These are phyloP conservation scores for Silene noctiflora DNA, from an alignment of 179 eudicot genomes.

Conservation along the genomic window DNA sequence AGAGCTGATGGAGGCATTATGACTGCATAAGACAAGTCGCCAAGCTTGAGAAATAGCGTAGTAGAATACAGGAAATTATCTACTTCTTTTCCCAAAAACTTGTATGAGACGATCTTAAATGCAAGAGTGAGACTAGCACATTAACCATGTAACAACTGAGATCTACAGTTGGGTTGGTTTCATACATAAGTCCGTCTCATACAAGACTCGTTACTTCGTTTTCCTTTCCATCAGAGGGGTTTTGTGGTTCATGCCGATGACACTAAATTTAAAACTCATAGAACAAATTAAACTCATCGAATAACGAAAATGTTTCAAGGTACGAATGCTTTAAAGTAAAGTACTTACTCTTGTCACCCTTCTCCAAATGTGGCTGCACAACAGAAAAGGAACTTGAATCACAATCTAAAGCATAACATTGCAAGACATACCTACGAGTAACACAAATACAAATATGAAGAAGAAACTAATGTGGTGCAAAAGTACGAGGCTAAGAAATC, in stretches of 20 bases:
- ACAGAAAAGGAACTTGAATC: conserved; percentile 16
- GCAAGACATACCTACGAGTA: background rate
- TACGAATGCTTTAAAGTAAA: conserved; percentile 8
- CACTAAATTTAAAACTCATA: background rate
- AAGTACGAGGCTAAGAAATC: background rate
- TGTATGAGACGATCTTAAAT: background rate
- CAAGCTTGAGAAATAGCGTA: conserved; percentile 4
- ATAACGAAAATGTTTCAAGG: conserved; percentile 4
- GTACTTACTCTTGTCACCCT: conserved; percentile 42
- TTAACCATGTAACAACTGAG: background rate
- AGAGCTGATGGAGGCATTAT: conserved; percentile 46
- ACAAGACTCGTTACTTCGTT: background rate
- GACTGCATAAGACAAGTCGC: conserved; percentile 28
- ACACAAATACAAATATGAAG: background rate
- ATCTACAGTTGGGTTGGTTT: background rate
- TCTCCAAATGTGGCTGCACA: conserved; percentile 40
- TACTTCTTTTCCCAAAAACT: background rate
- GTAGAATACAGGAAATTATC: background rate
- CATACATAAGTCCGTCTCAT: background rate
- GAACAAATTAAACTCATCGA: background rate
- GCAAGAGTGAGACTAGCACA: background rate
- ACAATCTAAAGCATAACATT: conserved; percentile 9
- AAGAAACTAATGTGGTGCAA: background rate
- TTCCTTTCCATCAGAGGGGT: background rate
- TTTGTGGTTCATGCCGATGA: background rate